phyloP scores from a whole-genome alignment of 306 rosid genomes.

The Vachellia pachyceras region DNA sequence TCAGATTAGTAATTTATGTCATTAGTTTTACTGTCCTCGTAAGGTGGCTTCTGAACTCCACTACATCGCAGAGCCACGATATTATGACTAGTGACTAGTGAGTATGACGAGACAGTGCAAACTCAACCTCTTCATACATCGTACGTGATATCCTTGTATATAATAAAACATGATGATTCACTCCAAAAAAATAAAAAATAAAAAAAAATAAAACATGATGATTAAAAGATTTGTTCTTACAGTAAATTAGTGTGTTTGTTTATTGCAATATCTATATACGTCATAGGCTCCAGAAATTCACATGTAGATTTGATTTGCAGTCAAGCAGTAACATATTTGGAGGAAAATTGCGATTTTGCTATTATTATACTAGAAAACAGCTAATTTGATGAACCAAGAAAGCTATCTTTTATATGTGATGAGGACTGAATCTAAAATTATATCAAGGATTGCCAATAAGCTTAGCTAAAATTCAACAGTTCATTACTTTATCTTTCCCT shows the following conservation, averaged over 20 bases:
- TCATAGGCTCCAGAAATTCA: not conserved
- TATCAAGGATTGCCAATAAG: not conserved
- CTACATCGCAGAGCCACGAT: slow-evolving; percentile 7
- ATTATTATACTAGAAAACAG: not conserved
- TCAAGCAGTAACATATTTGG: not conserved
- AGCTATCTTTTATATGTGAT: not conserved
- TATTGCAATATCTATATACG: not conserved
- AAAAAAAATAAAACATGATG: too few relatives aligned
- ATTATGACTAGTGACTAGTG: slow-evolving; percentile 14
- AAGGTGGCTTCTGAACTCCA: slow-evolving; percentile 30
- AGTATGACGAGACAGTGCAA: not conserved
- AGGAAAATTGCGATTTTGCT: not conserved
- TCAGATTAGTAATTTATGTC: slow-evolving; percentile 13
- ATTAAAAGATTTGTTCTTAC: slow-evolving; percentile 16
- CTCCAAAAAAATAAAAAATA: too few relatives aligned
- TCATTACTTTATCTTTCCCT: not conserved
- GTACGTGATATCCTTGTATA: not conserved
- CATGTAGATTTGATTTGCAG: not conserved
- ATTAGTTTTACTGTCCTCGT: slow-evolving; percentile 3
- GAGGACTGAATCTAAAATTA: not conserved
- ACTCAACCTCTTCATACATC: not conserved
- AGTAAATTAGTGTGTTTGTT: not conserved
- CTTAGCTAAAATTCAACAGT: not conserved
- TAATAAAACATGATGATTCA: too few relatives aligned
- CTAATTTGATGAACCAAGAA: not conserved